Evolutionary conservation across 352 stramenopile genomes (phyloP).

Genomic region (Blastocystis sp.): DNA sequence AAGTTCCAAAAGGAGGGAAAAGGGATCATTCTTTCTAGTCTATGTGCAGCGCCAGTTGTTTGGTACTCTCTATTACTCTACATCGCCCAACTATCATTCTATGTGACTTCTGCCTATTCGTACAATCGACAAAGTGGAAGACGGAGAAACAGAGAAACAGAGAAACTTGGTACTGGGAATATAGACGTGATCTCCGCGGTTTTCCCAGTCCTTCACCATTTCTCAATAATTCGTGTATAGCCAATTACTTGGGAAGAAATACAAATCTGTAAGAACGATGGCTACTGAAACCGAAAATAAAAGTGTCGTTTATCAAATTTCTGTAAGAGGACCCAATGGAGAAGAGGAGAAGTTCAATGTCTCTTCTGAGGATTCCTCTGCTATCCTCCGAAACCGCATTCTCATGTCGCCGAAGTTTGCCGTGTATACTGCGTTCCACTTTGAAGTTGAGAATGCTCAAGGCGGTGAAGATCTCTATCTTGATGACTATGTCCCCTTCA

Average conservation of each 20-base stretch:
- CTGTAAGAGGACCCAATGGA: constrained; percentile 34
- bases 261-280: constrained; percentile 1
- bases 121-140: background rate
- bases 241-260: background rate
- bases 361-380: background rate
- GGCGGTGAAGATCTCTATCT: constrained; percentile 13
- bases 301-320: constrained; percentile 42
- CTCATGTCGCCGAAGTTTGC: constrained; percentile 12
- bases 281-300: background rate
- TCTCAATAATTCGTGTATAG: background rate
- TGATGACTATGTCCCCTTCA: background rate
- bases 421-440: constrained; percentile 25
- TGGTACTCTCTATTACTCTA: no score
- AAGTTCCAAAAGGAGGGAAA: background rate
- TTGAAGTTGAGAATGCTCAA: constrained; percentile 40
- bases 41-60: no score
- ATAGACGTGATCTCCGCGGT: background rate
- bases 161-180: no score
- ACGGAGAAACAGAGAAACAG: background rate
- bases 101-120: background rate
- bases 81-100: no score
- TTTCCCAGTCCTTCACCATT: background rate
- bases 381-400: background rate
- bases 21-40: background rate
- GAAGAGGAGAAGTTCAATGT: constrained; percentile 26